A percentile compares a stretch with the other conserved stretches of the same genome.
These are phyloP conservation scores for Poronia punctata DNA, from an alignment of 495 filamentous ascomycete species.

Conservation along the genomic window DNA sequence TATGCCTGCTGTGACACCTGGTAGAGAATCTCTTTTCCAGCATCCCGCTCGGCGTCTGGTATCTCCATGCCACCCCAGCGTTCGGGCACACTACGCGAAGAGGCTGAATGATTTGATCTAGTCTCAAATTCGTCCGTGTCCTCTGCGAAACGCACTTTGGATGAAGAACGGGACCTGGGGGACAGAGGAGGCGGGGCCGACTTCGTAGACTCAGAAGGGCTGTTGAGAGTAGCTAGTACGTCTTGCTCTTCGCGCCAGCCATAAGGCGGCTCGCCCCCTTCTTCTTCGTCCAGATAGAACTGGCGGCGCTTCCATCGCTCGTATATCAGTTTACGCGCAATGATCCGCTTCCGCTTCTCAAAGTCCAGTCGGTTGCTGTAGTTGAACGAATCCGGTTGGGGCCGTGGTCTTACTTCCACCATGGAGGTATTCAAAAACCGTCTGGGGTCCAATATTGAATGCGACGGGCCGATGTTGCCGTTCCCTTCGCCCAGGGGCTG, in stretches of 20 bases:
- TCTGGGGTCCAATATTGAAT: constrained; percentile 18
- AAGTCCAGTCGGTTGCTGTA: constrained; percentile 12
- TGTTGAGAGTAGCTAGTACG: constrained; percentile 36
- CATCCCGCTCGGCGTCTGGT: constrained; percentile 71
- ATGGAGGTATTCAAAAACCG: constrained; percentile 23
- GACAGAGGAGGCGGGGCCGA: constrained; percentile 40
- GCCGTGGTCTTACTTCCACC: constrained; percentile 20
- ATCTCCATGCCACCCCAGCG: constrained; percentile 79
- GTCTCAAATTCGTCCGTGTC: constrained; percentile 65
- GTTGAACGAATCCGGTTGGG: constrained; percentile 15
- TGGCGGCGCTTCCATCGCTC: constrained; percentile 67
- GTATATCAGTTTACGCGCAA: constrained; percentile 49
- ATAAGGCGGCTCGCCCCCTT: constrained; percentile 57
- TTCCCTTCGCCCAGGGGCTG: constrained; percentile 4
- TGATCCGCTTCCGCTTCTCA: constrained; percentile 19
- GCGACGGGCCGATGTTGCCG: constrained; percentile 2
- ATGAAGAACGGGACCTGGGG: constrained; percentile 74
- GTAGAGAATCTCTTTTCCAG: constrained; percentile 82
- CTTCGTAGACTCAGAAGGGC: constrained; percentile 34
- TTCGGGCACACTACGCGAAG: constrained; percentile 72
- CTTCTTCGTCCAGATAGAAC: constrained; percentile 78
- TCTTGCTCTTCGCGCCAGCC: constrained; percentile 60
- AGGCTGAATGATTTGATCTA: constrained; percentile 71
- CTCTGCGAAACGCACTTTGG: constrained; percentile 78
- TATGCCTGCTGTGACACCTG: constrained; percentile 84